phyloP scores from a whole-genome alignment of 2,329 filamentous ascomycete species.

The Ophiostoma sp. region DNA sequence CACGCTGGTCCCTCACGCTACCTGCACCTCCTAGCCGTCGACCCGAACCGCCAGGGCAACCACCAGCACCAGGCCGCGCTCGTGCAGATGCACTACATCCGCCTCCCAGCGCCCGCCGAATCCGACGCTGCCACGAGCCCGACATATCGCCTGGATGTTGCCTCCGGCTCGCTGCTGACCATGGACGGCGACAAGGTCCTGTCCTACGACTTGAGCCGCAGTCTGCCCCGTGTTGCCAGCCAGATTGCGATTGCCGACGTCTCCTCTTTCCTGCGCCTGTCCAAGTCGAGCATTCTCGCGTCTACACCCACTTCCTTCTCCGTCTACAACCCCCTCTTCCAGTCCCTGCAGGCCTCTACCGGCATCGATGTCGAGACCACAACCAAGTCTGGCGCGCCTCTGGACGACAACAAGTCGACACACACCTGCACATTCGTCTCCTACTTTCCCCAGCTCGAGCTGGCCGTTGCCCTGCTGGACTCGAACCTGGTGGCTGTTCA shows the following conservation, averaged over 20 bases:
- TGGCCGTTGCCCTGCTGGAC: slow-evolving; percentile 60
- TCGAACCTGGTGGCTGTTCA: slow-evolving; percentile 63
- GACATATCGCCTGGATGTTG: slow-evolving; percentile 54
- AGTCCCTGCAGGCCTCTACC: slow-evolving; percentile 50
- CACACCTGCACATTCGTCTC: slow-evolving; percentile 44
- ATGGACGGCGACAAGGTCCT: slow-evolving; percentile 49
- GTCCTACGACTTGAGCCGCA: slow-evolving; percentile 59
- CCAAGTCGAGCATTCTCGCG: slow-evolving; percentile 59
- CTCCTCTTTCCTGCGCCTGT: slow-evolving; percentile 60
- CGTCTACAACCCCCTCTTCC: slow-evolving; percentile 66
- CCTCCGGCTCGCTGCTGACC: slow-evolving; percentile 59
- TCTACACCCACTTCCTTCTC: slow-evolving; percentile 52
- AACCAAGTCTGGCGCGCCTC: slow-evolving; percentile 26
- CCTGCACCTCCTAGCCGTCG: slow-evolving; percentile 35
- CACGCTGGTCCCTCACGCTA: slow-evolving; percentile 30
- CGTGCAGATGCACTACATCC: slow-evolving; percentile 27
- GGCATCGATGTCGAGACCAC: slow-evolving; percentile 36
- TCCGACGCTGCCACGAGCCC: slow-evolving; percentile 18
- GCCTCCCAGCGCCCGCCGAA: slow-evolving; percentile 19
- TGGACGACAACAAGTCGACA: slow-evolving; percentile 30
- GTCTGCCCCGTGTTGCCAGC: slow-evolving; percentile 56
- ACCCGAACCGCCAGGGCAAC: slow-evolving; percentile 23
- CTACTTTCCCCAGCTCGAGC: slow-evolving; percentile 61
- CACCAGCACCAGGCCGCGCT: slow-evolving; percentile 25
- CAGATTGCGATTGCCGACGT: slow-evolving; percentile 47